Base-by-base conservation (phyloP, 371 early-diverging fungal genomes). In the Sporodiniella umbellata region DNA sequence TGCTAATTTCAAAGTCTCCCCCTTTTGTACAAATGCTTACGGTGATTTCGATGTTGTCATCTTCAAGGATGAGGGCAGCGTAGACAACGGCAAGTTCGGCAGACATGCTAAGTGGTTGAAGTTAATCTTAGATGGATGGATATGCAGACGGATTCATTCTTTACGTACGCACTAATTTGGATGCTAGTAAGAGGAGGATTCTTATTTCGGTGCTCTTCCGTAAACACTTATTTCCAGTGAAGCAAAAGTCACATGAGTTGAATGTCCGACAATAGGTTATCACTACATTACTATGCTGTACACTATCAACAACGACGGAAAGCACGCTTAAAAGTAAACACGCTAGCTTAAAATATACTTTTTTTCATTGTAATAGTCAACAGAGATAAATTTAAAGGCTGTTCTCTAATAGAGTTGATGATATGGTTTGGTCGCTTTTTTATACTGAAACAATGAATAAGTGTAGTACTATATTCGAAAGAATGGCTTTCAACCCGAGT, bases 21-120 rank as follows among this genome's bases (percentile, higher is more conserved):
- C n/a, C n/a, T n/a, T 22, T 33, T 33, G 2, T 33, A 21, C 38
- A 18, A 31, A 15, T 23, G 84, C 90, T 80, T 85, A 93, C 95
- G 55, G 96, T 90, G 86, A 97, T 88, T 62, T 92, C 96, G 72
- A 94, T 78, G 68, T 89, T 87, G 76, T 94, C 98, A 81, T 97
- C 98, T 78, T 92, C 84, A 65, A 98, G 94, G 89, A 96, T 95
- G 75, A 97, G 92, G 45, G 98, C 87, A 58, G 98, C 95, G 90
- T 96, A 96, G 63, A 87, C 90, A 75, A 92, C 83, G 75, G 96
- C 97, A 64, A 86, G 84, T 84, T 96, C 95, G 70, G 86, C 68
- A 71, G 77, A 77, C 77, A 77, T 77, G 53, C 65, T 75, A 62
- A 35, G 15, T 11, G n/a, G 31, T 31, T 35, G 4, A 35, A 35